A percentile compares a stretch with the other conserved stretches of the same genome.
Evolutionary conservation across 2,329 filamentous ascomycete genomes (phyloP).

Genomic region (Beauveria asiatica): DNA sequence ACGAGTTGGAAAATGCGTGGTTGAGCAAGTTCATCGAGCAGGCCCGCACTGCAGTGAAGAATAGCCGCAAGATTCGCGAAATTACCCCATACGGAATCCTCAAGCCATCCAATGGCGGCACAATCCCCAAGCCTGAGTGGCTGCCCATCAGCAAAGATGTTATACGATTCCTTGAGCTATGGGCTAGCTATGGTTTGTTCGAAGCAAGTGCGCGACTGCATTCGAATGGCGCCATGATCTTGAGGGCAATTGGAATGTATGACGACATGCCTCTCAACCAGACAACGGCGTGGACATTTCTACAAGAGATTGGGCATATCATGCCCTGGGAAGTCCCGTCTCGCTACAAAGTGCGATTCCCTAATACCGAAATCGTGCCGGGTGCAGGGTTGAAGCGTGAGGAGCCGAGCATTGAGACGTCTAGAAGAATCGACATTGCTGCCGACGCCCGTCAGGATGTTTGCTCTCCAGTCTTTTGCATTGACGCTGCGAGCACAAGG

Average conservation of each 20-base stretch:
- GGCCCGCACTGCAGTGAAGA: slow-evolving; percentile 41
- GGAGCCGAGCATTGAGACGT: slow-evolving; percentile 24
- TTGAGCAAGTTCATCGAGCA: slow-evolving; percentile 40
- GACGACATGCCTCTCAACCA: slow-evolving; percentile 30
- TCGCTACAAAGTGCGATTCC: slow-evolving; percentile 51
- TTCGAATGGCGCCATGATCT: slow-evolving; percentile 53
- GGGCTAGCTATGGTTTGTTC: slow-evolving; percentile 52
- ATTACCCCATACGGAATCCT: slow-evolving; percentile 43
- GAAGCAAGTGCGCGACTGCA: slow-evolving; percentile 43
- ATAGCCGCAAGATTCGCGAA: slow-evolving; percentile 38
- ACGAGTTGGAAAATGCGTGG: slow-evolving; percentile 14
- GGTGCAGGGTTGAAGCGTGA: slow-evolving; percentile 33
- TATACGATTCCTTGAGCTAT: slow-evolving; percentile 61
- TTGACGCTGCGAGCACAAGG: slow-evolving; percentile 56
- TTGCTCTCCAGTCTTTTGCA: slow-evolving; percentile 57
- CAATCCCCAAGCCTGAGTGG: slow-evolving; percentile 21
- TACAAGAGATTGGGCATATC: slow-evolving; percentile 68
- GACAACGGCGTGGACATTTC: slow-evolving; percentile 51
- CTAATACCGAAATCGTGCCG: slow-evolving; percentile 35
- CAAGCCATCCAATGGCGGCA: slow-evolving; percentile 20
- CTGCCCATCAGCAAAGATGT: slow-evolving; percentile 35
- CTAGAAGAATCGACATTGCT: slow-evolving; percentile 35
- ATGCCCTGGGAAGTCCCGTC: slow-evolving; percentile 61
- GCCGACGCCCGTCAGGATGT: slow-evolving; percentile 43
- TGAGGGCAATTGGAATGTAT: slow-evolving; percentile 56